Evolutionary conservation across 345 rosid species (phyloP), one percentile per base, ranked within the genome.

Genomic region (Carallia brachiata): DNA sequence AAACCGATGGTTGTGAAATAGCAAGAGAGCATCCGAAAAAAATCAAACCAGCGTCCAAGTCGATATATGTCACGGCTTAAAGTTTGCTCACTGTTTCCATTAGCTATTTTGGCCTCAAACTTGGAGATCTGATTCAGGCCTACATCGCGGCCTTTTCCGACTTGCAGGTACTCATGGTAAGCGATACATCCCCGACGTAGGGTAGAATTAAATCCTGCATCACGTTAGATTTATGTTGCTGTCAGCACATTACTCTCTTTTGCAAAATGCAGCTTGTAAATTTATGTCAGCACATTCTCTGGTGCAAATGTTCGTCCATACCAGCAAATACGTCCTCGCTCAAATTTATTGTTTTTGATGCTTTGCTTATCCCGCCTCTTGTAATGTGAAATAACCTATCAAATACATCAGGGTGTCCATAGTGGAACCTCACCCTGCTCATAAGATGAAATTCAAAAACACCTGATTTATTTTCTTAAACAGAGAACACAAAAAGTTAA

Each of bases 61-160:
- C 97, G 88, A 76, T 91, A 83, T 44, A 94, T 82, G 68, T 94
- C 98, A 73, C 98, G 97, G 82, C 96, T 87, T 63, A 94, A 50
- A 50, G 97, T 89, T 80, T 94, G 98, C 71, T 94, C 98, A 40
- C 98, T 94, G 80, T 91, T 94, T 63, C 98, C 97, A 75, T 94
- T 94, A 39, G 96, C 94, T 55, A 94, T 94, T 81, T 94, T 94
- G 77, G 98, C 98, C 79, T 94, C 98, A 77, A 91, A 94, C 82
- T 86, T 94, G 0, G 98, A 94, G 77, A 94, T 94, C 75, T 94
- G 98, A 81, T 85, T 94, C 56, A 94, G 84, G 76, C 98, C 98
- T 58, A 91, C 98, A 59, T 94, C 98, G 69, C 98, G 98, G 67
- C 98, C 98, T 82, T 94, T 94, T 50, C 98, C 98, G 66, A 94